Conservation (phyloP, 176 grass and related monocot genomes). For the Musa troglodytarum region DNA sequence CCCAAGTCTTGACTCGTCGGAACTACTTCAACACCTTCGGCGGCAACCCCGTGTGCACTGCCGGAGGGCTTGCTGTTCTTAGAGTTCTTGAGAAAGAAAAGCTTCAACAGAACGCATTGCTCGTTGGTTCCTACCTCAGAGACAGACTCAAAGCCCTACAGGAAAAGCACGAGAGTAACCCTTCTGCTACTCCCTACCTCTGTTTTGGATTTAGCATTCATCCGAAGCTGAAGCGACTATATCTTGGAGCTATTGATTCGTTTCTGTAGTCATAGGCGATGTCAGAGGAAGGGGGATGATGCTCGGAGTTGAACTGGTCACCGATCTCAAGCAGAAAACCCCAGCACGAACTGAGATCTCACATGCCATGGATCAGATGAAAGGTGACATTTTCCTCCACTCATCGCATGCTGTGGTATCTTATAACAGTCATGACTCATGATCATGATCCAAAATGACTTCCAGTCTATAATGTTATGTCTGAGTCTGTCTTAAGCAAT, state of each 20-base stretch:
- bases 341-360: conserved; percentile 68
- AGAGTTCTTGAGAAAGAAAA: conserved; percentile 64
- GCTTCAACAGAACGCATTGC: conserved; percentile 74
- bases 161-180: conserved; percentile 71
- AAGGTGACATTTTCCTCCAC: conserved; percentile 32
- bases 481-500: background rate
- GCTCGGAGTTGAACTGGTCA: conserved; percentile 92
- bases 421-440: background rate
- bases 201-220: no score
- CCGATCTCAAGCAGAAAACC: conserved; percentile 62
- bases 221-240: background rate
- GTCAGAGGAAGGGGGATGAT: conserved; percentile 88
- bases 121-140: conserved; percentile 72
- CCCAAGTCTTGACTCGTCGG: conserved; percentile 61
- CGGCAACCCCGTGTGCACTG: conserved; percentile 73
- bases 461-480: background rate
- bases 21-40: conserved; percentile 97
- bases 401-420: no score
- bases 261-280: conserved; percentile 66
- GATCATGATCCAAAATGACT: background rate
- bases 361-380: conserved; percentile 83
- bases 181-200: background rate
- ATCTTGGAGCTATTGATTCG: background rate
- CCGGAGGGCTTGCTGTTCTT: conserved; percentile 75
- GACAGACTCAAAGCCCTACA: conserved; percentile 55